Percentiles rank a stretch among this genome's conserved stretches.
phyloP scores from a whole-genome alignment of 2,329 filamentous ascomycete genomes.

The Apiospora aurea region DNA sequence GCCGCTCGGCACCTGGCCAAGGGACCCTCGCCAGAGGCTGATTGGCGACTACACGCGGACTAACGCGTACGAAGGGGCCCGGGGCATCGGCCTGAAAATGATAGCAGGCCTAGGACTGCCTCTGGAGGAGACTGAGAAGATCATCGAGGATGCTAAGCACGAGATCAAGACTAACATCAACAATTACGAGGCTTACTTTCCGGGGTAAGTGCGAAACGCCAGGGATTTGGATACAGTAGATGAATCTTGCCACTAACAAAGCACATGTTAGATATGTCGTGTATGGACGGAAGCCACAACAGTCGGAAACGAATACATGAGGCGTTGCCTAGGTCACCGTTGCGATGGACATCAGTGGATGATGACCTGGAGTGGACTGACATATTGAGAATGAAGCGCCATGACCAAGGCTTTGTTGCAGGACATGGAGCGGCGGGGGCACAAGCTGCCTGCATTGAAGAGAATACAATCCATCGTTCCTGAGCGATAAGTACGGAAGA shows the following conservation, averaged over 20 bases:
- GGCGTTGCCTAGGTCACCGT: not conserved
- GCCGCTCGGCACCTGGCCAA: slow-evolving; percentile 24
- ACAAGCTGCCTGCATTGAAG: too few species aligned
- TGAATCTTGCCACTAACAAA: not conserved
- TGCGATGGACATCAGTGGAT: not conserved
- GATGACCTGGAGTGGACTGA: not conserved
- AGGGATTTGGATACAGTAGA: not conserved
- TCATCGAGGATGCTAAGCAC: not conserved
- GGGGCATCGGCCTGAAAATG: slow-evolving; percentile 23
- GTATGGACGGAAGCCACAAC: not conserved
- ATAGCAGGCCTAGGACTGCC: not conserved
- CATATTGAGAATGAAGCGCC: not conserved
- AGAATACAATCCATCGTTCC: too few species aligned
- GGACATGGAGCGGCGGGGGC: too few species aligned
- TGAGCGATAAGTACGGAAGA: too few species aligned
- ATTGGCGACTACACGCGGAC: slow-evolving; percentile 17
- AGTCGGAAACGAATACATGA: not conserved
- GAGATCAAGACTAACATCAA: slow-evolving; percentile 1
- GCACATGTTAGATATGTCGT: not conserved
- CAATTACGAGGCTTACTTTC: not conserved
- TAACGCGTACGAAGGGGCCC: slow-evolving; percentile 22
- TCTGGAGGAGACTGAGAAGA: not conserved
- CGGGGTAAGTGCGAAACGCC: not conserved
- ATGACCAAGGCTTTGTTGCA: too few species aligned
- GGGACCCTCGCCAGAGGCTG: slow-evolving; percentile 9